Base-by-base conservation (phyloP, 108 stramenopile genomes). In the Cyclostephanos invisitatus region DNA sequence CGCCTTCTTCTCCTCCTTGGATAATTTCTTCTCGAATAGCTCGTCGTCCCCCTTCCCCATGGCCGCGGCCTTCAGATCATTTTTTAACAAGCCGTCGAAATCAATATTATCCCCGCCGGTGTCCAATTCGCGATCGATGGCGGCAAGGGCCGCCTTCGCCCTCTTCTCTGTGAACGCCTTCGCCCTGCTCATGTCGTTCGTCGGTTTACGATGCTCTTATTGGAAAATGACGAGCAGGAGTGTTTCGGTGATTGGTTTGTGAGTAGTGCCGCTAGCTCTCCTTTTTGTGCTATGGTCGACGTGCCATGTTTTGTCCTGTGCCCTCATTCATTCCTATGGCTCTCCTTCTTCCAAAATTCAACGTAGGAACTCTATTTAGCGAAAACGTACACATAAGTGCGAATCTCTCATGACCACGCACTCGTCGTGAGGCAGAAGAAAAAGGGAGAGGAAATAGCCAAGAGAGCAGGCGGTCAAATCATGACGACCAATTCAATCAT, bases 1-100 rank as follows among this genome's bases (percentile, higher is more conserved):
- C 2, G 93, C 92, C 75, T 97, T 97, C 85, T 94, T 94, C 74
- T 94, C 96, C 70, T 95, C 96, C 70, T 96, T 96, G 65, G 81
- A 81, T 68, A 94, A 46, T 79, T 96, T 96, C 85, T 94, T 94
- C 68, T 93, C 96, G 68, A 90, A 96, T 48, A 96, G 73, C 66
- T 94, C 90, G 18, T 90, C 90, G 66, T 94, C 96, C 10, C 96
- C 96, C 65, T 94, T 85, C 37, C 96, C 96, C 93, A 94, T 93
- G 56, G 96, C 96, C 1, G 91, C 89, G 46, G 81, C 96, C 24
- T 91, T 87, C 21, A 79, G 64, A 60, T 92, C 95, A 35, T 83
- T 59, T 7, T 50, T 71, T 14, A 75, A 42, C 28, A 68, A 68
- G 3, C 73, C 82, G 27, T 84, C 88, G 29, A 82, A 81, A 62